Percentiles rank a stretch among this genome's conserved stretches.
phyloP scores from a whole-genome alignment of 768 basidiomycete species.

The Epithele typhae region DNA sequence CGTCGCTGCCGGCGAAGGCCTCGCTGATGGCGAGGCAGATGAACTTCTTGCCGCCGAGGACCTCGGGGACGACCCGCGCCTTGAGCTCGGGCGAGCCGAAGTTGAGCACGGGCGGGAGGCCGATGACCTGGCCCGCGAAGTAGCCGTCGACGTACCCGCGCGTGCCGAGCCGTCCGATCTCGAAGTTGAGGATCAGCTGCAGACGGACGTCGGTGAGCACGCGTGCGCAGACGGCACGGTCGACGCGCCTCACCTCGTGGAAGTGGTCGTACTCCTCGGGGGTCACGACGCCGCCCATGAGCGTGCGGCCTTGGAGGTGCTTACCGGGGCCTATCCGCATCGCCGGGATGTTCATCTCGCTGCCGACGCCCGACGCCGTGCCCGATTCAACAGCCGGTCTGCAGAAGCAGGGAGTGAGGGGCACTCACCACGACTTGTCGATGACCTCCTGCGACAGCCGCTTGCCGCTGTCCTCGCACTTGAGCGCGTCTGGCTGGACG shows the following conservation, averaged over 20 bases:
- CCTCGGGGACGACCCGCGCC: constrained; percentile 65
- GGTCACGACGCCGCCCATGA: constrained; percentile 73
- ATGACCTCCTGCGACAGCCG: constrained; percentile 80
- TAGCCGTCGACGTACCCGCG: constrained; percentile 88
- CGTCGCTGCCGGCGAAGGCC: constrained; percentile 89
- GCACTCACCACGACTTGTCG: constrained; percentile 72
- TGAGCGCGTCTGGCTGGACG: constrained; percentile 67
- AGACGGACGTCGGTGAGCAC: background rate
- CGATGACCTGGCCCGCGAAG: constrained; percentile 78
- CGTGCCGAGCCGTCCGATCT: constrained; percentile 78
- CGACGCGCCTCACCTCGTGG: constrained; percentile 57
- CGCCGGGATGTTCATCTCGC: constrained; percentile 72
- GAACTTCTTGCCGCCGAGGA: constrained; percentile 75
- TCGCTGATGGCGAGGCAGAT: constrained; percentile 91
- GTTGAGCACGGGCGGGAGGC: constrained; percentile 86
- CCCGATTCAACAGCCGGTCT: too few species aligned
- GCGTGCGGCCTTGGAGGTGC: constrained; percentile 70
- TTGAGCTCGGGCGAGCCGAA: constrained; percentile 76
- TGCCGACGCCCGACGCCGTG: constrained; percentile 23
- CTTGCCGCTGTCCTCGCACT: constrained; percentile 86
- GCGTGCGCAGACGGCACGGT: background rate
- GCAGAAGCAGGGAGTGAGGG: too few species aligned
- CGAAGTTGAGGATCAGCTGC: constrained; percentile 75
- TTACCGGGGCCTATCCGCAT: constrained; percentile 93
- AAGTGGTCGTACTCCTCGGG: constrained; percentile 93